A percentile compares a stretch with the other conserved stretches of the same genome.
phyloP scores from a whole-genome alignment of 176 grass and related monocot genomes.

The Triticum urartu region DNA sequence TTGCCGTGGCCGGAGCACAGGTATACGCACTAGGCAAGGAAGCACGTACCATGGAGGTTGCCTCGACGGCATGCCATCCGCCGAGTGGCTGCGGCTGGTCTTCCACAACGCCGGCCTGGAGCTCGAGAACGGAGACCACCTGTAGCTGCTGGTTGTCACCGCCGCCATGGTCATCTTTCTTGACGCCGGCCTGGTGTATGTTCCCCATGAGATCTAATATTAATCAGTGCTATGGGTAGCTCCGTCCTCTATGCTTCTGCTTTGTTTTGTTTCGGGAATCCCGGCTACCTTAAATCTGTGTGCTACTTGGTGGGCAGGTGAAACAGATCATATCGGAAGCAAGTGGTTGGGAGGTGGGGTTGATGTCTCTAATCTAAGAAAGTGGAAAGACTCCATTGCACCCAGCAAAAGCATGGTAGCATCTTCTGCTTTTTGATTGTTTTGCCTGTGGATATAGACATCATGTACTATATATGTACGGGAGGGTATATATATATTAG shows the following conservation, averaged over 20 bases:
- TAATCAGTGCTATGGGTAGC: background rate
- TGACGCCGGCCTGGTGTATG: background rate
- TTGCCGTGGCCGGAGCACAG: background rate
- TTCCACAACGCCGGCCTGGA: background rate
- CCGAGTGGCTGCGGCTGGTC: background rate
- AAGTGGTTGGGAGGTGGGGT: background rate
- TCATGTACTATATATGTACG: too few species aligned
- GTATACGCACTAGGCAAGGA: background rate
- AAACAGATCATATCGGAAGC: background rate
- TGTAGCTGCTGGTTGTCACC: background rate
- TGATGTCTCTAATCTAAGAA: background rate
- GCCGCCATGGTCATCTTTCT: background rate
- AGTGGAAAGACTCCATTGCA: background rate
- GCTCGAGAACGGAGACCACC: background rate
- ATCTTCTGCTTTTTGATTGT: background rate
- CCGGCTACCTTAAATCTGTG: background rate
- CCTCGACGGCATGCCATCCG: background rate
- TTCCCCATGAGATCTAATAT: background rate
- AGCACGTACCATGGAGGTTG: background rate
- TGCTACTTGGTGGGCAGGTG: background rate
- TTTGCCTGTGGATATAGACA: background rate
- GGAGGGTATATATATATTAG: too few species aligned
- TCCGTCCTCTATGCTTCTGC: background rate
- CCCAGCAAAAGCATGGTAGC: background rate
- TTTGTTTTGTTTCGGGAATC: background rate